Conservation (phyloP, 2,329 filamentous ascomycete genomes). For the Colletotrichum sp. region DNA sequence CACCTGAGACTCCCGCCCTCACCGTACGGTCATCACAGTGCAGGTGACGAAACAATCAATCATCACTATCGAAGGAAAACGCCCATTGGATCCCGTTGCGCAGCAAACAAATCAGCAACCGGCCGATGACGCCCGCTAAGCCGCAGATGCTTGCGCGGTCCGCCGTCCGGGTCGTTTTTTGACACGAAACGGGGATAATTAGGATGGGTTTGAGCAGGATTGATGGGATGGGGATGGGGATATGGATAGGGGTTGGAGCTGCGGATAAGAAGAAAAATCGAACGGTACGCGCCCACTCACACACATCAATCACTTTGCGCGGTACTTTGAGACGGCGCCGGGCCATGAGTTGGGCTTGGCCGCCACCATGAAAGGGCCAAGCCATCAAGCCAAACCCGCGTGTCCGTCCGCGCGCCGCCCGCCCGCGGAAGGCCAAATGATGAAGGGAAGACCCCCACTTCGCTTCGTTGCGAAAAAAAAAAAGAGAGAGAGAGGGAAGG, state of each 20-base stretch:
- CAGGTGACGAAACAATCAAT: not conserved
- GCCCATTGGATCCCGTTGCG: not conserved
- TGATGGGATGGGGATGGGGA: not conserved
- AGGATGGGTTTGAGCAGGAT: not conserved
- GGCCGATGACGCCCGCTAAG: not conserved
- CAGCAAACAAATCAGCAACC: not conserved
- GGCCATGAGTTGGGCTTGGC: not conserved
- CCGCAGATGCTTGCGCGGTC: constrained; percentile 3
- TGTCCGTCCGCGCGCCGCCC: not conserved
- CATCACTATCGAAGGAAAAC: not conserved
- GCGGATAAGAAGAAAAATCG: not conserved
- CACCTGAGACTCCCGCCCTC: constrained; percentile 3
- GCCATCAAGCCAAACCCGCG: not conserved
- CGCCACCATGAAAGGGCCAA: not conserved
- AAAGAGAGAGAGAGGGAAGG: not conserved
- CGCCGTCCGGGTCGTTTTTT: not conserved
- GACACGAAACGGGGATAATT: not conserved
- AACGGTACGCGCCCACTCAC: not conserved
- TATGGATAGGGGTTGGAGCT: not conserved
- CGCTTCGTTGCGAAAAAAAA: not conserved
- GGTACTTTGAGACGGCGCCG: not conserved
- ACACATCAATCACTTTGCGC: not conserved
- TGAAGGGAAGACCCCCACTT: not conserved
- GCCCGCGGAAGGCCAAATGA: not conserved
- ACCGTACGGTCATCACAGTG: not conserved